Base-by-base conservation (phyloP, 495 filamentous ascomycete species). In the Aspergillus baeticus region DNA sequence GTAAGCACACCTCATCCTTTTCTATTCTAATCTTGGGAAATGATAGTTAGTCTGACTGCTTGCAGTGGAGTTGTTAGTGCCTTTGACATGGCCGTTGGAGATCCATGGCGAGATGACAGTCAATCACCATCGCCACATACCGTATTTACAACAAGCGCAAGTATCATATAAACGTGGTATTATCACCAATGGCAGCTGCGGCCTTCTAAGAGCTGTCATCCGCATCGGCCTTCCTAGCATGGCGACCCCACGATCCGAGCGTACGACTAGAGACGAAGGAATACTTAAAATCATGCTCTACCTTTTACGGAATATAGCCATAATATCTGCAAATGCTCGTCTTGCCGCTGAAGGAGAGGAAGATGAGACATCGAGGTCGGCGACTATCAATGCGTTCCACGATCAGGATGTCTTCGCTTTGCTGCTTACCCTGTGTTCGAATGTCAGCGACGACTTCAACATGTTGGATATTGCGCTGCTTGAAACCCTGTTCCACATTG, bases 51-150 rank as follows among this genome's bases (percentile, higher is more conserved):
- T 39, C 57, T 68, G 36, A 65, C 52, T 38, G 20, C 10, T 33
- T 34, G 17, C 26, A 85, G 78, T 97, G 71, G 93, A 98, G 68
- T 77, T 99, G 46, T 83, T 99, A 59, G 91, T 96, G 2, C 92
- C 93, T 26, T 77, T 99, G 63, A 99, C 94, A 23, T 98, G 93
- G 93, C 92, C 92, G 10, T 76, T 94, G 55, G 91, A 97, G 60
- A 85, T 88, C 59, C 83, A 92, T 59, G 75, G 78, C 43, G 81
- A 89, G 59, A 94, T 93, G 87, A 98, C 91, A 4, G 76, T 90
- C 60, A 97, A 98, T 68, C 91, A 98, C 66, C 87, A 94, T 64
- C 84, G 90, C 43, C 95, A 99, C 71, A 78, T 89, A 21, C 90
- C 93, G 6, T 95, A 91, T 47, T 76, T 99, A 10, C 87, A 93